phyloP scores from a whole-genome alignment of 805 yeast genomes.

The Ascoidea rubescens region DNA sequence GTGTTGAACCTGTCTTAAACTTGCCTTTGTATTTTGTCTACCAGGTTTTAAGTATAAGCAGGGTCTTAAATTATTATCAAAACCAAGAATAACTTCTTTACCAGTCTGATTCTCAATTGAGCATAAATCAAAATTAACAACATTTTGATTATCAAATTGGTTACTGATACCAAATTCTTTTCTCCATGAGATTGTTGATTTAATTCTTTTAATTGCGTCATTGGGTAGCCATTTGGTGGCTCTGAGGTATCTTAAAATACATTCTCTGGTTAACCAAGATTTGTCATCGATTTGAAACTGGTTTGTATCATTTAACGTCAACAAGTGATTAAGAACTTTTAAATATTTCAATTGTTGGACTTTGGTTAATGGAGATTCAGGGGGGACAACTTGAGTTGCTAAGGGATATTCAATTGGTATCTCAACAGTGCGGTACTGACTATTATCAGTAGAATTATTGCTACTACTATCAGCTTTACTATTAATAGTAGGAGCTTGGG shows the following conservation, averaged over 20 bases:
- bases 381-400: slow-evolving; percentile 37
- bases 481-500: background rate
- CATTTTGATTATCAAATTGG: slow-evolving; percentile 28
- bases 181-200: slow-evolving; percentile 80
- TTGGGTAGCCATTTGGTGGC: slow-evolving; percentile 83
- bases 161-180: slow-evolving; percentile 21
- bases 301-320: background rate
- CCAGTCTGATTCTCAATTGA: slow-evolving; percentile 77
- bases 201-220: slow-evolving; percentile 63
- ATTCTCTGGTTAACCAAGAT: slow-evolving; percentile 90
- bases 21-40: slow-evolving; percentile 85
- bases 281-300: slow-evolving; percentile 14
- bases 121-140: slow-evolving; percentile 39
- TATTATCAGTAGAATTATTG: no score
- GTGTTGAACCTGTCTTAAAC: slow-evolving; percentile 90
- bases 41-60: slow-evolving; percentile 90
- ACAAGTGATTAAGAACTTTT: slow-evolving; percentile 47
- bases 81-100: slow-evolving; percentile 84
- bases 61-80: slow-evolving; percentile 80
- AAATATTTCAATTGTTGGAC: slow-evolving; percentile 48
- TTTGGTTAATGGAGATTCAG: slow-evolving; percentile 27
- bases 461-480: background rate
- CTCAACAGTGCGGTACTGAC: slow-evolving; percentile 3
- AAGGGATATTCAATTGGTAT: slow-evolving; percentile 36
- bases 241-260: slow-evolving; percentile 76